Base-by-base conservation (phyloP, 2,329 filamentous ascomycete genomes). In the Didymella arachidicola region DNA sequence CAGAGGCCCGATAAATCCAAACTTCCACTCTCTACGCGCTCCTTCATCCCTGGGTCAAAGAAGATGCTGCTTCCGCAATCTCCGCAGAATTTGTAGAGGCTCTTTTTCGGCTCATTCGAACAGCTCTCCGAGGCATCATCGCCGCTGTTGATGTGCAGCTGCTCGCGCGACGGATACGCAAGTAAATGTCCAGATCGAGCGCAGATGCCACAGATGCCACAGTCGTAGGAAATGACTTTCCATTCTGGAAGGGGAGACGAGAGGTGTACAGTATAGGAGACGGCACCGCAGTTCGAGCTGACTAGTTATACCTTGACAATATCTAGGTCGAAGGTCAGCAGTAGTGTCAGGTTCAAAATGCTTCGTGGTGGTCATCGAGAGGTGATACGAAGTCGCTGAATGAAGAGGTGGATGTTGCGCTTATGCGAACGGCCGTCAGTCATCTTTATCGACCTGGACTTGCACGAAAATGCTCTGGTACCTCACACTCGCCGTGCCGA, bases 121-220 rank as follows among this genome's bases (percentile, higher is more conserved):
- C 72, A 75, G 22, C 53, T 44, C 41, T 61, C 66, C 30, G 74
- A 48, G 1, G 43, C 51, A 3, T 67, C 65, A 32, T 71, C 66
- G 47, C 72, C 72, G 46, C 65, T 71, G 39, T 57, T 67, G n/a
- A 75, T 48, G 10, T 55, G 47, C 29, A 75, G 47, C 27, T 71
- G 53, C 32, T 63, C 53, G 36, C 66, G 64, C 25, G 61, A 58
- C 2, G 73, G 70, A 50, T 73, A 74, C 26, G 84, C 78, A 30
- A 85, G 77, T 32, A 85, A 72, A 61, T 85, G 84, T 0, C 82
- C 83, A 27, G 80, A 77, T 12, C 81, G 77, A 5, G 73, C 71
- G 65, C 83, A 86, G 46, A 81, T 80, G n/a, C 82, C 84, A 65
- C 83, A 86, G 46, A 81, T 80, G n/a, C 82, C 84, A 68, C 84